Conservation (phyloP, 2,329 filamentous ascomycete genomes). For the Allantophomopsis cytisporea region DNA sequence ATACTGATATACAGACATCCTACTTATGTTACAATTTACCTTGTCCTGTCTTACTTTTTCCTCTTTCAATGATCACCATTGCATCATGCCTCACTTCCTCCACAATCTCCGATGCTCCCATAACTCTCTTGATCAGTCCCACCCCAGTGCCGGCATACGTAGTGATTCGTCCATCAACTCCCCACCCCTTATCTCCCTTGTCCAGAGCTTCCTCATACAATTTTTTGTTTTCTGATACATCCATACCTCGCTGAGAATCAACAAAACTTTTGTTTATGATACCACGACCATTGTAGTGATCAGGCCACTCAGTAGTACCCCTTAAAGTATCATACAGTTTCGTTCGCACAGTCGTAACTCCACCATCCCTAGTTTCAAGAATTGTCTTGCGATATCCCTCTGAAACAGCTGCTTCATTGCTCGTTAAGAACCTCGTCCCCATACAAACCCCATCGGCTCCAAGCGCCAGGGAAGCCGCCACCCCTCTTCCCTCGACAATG, state of each 20-base stretch:
- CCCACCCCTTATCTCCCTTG: conserved; percentile 37
- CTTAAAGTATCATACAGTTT: conserved; percentile 35
- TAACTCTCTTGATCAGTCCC: conserved; percentile 37
- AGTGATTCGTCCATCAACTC: conserved; percentile 36
- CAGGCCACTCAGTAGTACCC: conserved; percentile 44
- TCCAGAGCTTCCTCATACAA: conserved; percentile 28
- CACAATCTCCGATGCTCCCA: conserved; percentile 36
- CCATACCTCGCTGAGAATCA: conserved; percentile 21
- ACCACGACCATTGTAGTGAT: conserved; percentile 40
- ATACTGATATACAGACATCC: too few relatives aligned
- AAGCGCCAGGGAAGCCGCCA: conserved; percentile 19
- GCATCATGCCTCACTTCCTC: conserved; percentile 18
- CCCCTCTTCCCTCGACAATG: conserved; percentile 20
- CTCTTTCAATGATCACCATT: neutral
- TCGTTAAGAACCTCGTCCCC: conserved; percentile 34
- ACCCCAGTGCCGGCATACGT: conserved; percentile 50
- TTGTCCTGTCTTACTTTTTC: too few relatives aligned
- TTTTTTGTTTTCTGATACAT: conserved; percentile 20
- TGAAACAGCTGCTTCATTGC: conserved; percentile 28
- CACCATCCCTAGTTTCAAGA: conserved; percentile 31
- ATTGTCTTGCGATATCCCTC: conserved; percentile 32
- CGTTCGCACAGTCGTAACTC: conserved; percentile 31
- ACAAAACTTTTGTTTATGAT: conserved; percentile 38
- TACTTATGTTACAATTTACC: too few relatives aligned
- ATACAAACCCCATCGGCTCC: conserved; percentile 28